These are phyloP conservation scores for Platanthera guangdongensis DNA, from an alignment of 106 monocot species.

Conservation along the genomic window DNA sequence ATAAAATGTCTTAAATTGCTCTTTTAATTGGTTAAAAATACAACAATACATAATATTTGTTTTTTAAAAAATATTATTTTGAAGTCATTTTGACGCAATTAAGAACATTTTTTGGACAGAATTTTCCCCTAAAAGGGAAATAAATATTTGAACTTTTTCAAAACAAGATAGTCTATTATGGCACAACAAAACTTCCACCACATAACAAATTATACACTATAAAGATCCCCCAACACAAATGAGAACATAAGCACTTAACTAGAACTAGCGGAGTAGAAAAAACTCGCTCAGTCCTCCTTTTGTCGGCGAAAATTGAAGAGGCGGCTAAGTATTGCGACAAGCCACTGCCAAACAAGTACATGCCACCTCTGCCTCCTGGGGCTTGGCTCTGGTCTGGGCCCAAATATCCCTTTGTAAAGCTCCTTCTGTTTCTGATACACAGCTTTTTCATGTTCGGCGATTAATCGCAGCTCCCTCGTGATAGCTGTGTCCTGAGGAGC, in stretches of 20 bases:
- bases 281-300: slow-evolving; percentile 43
- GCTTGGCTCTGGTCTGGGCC: slow-evolving; percentile 63
- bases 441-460: slow-evolving; percentile 79
- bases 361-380: slow-evolving; percentile 26
- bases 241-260: not conserved
- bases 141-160: no score
- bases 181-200: not conserved
- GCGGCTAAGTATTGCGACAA: slow-evolving; percentile 32
- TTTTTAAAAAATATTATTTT: no score
- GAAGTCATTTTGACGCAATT: no score
- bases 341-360: slow-evolving; percentile 58
- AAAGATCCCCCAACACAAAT: not conserved
- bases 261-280: not conserved
- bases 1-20: no score
- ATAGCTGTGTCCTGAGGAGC: slow-evolving; percentile 73
- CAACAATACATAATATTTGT: no score
- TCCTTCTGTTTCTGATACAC: slow-evolving; percentile 94
- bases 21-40: no score
- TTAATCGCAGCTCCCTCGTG: slow-evolving; percentile 43
- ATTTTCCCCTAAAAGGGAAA: no score
- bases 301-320: slow-evolving; percentile 36
- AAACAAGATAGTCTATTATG: not conserved
- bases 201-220: not conserved
- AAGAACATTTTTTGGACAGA: no score
- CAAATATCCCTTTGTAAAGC: slow-evolving; percentile 93